These are phyloP conservation scores for Acanthamoeba castellanii DNA, from an alignment of 208 protist species.

Conservation along the genomic window DNA sequence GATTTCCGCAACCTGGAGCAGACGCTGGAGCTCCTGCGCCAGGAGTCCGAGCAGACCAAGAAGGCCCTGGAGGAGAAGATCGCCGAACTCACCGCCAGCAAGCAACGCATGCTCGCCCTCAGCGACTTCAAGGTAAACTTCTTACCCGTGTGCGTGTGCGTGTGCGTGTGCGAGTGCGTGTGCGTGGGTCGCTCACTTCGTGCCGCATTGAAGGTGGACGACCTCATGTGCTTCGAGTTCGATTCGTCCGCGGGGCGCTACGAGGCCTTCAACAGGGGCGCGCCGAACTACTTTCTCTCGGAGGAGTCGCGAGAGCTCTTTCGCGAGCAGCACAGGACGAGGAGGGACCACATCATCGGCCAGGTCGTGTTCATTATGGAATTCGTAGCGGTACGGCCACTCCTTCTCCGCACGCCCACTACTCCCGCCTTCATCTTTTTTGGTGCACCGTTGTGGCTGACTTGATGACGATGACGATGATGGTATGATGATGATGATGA, in stretches of 20 bases:
- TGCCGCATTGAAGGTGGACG: neutral
- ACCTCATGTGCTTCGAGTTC: neutral
- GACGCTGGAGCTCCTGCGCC: neutral
- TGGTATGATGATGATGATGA: too few species aligned
- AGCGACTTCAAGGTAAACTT: neutral
- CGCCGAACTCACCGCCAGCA: neutral
- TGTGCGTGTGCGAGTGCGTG: too few species aligned
- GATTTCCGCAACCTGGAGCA: neutral
- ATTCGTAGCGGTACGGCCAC: neutral
- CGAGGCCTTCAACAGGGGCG: neutral
- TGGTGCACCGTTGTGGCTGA: too few species aligned
- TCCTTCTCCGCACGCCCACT: too few species aligned
- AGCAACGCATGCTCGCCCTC: neutral
- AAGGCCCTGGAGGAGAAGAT: neutral
- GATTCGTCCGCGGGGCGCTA: neutral
- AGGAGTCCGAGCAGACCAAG: neutral
- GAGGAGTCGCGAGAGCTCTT: neutral
- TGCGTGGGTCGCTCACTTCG: neutral
- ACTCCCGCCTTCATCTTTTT: too few species aligned
- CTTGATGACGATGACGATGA: too few species aligned
- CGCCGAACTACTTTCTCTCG: neutral
- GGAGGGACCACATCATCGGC: neutral
- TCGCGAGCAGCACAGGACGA: neutral
- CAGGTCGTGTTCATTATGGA: neutral
- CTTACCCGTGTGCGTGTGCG: neutral